Percentiles rank a stretch among this genome's conserved stretches.
Evolutionary conservation across 805 yeast genomes (phyloP).

Genomic region (Yarrowia sp.): DNA sequence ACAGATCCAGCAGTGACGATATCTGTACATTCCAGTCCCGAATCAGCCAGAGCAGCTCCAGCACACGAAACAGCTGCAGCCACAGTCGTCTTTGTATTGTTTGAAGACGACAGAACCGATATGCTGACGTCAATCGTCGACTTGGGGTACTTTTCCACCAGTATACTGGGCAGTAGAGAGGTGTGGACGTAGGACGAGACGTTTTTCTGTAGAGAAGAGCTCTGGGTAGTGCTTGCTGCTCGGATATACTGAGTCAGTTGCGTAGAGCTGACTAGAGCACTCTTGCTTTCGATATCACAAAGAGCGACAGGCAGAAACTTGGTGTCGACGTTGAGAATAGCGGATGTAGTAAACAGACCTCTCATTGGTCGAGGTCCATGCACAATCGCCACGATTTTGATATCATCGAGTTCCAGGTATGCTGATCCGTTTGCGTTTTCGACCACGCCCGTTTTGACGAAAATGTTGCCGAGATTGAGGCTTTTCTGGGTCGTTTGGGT

Average conservation of each 20-base stretch:
- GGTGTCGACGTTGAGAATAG: slow-evolving; percentile 61
- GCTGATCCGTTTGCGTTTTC: slow-evolving; percentile 81
- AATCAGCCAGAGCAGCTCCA: slow-evolving; percentile 75
- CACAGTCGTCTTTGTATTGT: slow-evolving; percentile 38
- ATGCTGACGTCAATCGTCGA: slow-evolving; percentile 80
- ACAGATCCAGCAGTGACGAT: slow-evolving; percentile 54
- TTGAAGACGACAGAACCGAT: slow-evolving; percentile 54
- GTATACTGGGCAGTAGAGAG: slow-evolving; percentile 51
- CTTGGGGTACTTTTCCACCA: slow-evolving; percentile 79
- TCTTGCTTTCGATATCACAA: slow-evolving; percentile 35
- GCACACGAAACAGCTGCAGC: slow-evolving; percentile 61
- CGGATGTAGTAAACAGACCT: slow-evolving; percentile 66
- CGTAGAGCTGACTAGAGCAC: slow-evolving; percentile 28
- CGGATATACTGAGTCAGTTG: slow-evolving; percentile 22
- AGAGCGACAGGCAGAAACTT: slow-evolving; percentile 54
- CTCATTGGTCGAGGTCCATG: slow-evolving; percentile 88
- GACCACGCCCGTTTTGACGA: slow-evolving; percentile 61
- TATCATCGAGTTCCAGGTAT: slow-evolving; percentile 64
- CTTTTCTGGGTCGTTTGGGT: slow-evolving; percentile 30
- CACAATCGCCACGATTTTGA: slow-evolving; percentile 62
- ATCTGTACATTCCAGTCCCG: slow-evolving; percentile 78
- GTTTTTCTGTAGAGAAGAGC: slow-evolving; percentile 42
- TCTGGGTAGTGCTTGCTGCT: slow-evolving; percentile 38
- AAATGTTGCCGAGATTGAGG: slow-evolving; percentile 43
- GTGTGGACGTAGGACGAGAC: slow-evolving; percentile 52